Evolutionary conservation across 306 rosid species (phyloP).

Genomic region (Alnus glutinosa): DNA sequence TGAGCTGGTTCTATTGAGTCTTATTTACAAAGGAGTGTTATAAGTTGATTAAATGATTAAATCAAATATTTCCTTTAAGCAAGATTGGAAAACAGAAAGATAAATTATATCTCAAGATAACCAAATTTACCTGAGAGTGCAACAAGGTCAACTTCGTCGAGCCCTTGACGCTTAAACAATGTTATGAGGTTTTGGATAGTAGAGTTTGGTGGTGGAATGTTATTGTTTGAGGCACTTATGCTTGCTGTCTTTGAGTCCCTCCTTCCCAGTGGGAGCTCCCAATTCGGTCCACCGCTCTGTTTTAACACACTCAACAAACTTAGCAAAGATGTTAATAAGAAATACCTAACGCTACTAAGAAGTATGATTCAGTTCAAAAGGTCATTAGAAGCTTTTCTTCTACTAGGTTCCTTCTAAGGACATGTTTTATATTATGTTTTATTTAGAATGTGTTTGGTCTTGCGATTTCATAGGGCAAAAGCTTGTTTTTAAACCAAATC

Average conservation of each 20-base stretch:
- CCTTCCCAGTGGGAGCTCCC: conserved; percentile 84
- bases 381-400: background rate
- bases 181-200: conserved; percentile 53
- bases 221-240: conserved; percentile 55
- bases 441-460: no score
- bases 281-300: conserved; percentile 89
- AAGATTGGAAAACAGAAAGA: no score
- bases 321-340: background rate
- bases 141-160: conserved; percentile 72
- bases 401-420: background rate
- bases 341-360: background rate
- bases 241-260: conserved; percentile 78
- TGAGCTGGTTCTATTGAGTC: no score
- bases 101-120: background rate
- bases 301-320: conserved; percentile 7
- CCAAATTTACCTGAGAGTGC: conserved; percentile 65
- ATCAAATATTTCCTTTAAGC: background rate
- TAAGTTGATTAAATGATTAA: background rate
- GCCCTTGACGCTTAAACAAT: conserved; percentile 79
- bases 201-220: conserved; percentile 77
- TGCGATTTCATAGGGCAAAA: no score
- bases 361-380: background rate
- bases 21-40: no score
- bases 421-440: background rate
- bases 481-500: no score